Evolutionary conservation across 345 rosid species (phyloP).

Genomic region (Dipteronia dyeriana): DNA sequence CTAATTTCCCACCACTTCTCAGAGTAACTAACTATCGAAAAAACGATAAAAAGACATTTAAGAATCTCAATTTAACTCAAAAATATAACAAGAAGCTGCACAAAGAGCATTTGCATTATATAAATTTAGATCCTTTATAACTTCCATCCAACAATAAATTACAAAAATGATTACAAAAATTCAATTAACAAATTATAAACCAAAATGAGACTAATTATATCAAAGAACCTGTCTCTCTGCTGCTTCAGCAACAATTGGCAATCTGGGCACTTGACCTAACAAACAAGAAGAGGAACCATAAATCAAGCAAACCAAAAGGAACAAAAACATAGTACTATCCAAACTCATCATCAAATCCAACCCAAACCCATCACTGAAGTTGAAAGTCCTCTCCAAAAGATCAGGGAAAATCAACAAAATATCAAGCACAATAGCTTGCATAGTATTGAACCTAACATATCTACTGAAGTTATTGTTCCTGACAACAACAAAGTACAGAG

Average conservation of each 20-base stretch:
- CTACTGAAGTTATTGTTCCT: slow-evolving; percentile 83
- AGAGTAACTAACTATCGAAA: neutral
- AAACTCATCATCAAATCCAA: slow-evolving; percentile 89
- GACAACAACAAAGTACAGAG: slow-evolving; percentile 87
- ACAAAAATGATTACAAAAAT: slow-evolving; percentile 1
- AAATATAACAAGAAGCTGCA: neutral
- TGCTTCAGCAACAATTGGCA: slow-evolving; percentile 98
- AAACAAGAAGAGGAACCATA: slow-evolving; percentile 87
- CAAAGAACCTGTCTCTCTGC: slow-evolving; percentile 96
- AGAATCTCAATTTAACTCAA: neutral
- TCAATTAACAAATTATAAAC: neutral
- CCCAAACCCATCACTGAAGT: slow-evolving; percentile 73
- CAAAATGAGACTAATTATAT: slow-evolving; percentile 21
- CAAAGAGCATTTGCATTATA: neutral
- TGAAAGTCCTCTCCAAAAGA: slow-evolving; percentile 86
- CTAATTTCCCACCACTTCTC: neutral
- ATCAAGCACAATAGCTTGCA: slow-evolving; percentile 95
- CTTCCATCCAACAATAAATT: slow-evolving; percentile 2
- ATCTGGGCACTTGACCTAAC: slow-evolving; percentile 81
- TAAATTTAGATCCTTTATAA: neutral
- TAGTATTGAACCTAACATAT: slow-evolving; percentile 95
- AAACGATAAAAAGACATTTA: neutral
- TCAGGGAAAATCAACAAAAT: slow-evolving; percentile 88
- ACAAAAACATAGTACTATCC: slow-evolving; percentile 92
- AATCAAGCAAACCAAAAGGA: slow-evolving; percentile 79